Evolutionary conservation across 768 basidiomycete genomes (phyloP).

Genomic region (Suillus alpinus): DNA sequence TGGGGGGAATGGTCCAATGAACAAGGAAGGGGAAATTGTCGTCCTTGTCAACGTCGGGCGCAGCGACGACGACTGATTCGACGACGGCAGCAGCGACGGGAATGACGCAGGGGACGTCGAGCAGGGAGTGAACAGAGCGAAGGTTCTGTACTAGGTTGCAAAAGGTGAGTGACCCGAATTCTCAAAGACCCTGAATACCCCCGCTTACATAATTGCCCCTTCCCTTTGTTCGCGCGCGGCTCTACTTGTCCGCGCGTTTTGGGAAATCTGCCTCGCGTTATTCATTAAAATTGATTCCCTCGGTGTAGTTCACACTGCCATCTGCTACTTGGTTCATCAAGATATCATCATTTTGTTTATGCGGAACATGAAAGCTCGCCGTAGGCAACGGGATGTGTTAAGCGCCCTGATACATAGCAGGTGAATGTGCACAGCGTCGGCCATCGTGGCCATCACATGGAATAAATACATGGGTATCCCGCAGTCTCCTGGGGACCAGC

Average conservation of each 20-base stretch:
- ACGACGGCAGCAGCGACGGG: conserved; percentile 20
- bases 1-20: conserved; percentile 14
- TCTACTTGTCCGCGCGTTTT: conserved; percentile 1
- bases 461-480: neutral
- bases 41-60: conserved; percentile 18
- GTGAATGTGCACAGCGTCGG: neutral
- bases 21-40: conserved; percentile 26
- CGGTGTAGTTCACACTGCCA: neutral
- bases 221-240: conserved; percentile 4
- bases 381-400: neutral
- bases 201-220: conserved; percentile 18
- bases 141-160: conserved; percentile 32
- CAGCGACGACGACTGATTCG: conserved; percentile 24
- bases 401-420: neutral
- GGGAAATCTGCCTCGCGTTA: conserved; percentile 2
- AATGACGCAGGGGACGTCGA: conserved; percentile 24
- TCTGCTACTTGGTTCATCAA: neutral
- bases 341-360: neutral
- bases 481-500: neutral
- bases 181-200: conserved; percentile 30
- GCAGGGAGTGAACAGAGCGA: conserved; percentile 28
- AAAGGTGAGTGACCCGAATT: conserved; percentile 31
- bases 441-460: neutral
- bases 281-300: conserved; percentile 1
- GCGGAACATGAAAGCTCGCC: neutral